Evolutionary conservation across 2,329 filamentous ascomycete genomes (phyloP).

Genomic region (Pseudogymnoascus sp.): DNA sequence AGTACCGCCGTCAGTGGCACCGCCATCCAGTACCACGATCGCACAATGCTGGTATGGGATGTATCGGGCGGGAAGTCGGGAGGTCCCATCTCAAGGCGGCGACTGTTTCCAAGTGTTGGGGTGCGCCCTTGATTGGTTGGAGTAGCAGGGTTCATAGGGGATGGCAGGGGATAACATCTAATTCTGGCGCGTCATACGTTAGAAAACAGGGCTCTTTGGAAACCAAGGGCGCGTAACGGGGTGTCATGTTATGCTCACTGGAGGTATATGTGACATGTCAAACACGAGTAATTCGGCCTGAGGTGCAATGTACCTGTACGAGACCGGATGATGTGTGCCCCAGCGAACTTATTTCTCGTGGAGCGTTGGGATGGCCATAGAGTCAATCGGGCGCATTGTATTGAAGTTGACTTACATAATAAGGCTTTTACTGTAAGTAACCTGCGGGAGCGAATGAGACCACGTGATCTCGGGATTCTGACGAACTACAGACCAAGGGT

Average conservation of each 20-base stretch:
- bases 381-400: background rate
- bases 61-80: conserved; percentile 3
- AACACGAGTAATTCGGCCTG: conserved; percentile 1
- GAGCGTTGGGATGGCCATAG: background rate
- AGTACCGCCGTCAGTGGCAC: background rate
- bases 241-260: conserved; percentile 10
- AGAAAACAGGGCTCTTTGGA: conserved; percentile 10
- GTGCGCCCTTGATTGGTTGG: conserved; percentile 3
- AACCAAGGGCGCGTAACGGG: conserved; percentile 11
- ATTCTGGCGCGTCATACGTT: conserved; percentile 13
- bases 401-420: conserved; percentile 1
- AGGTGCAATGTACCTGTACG: background rate
- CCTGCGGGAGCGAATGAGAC: background rate
- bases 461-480: background rate
- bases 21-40: background rate
- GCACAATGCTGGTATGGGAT: background rate
- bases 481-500: too few relatives aligned
- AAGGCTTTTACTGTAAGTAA: background rate
- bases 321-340: background rate
- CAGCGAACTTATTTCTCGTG: conserved; percentile 1
- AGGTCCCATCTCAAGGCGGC: conserved; percentile 9
- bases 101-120: conserved; percentile 9
- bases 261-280: background rate
- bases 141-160: background rate
- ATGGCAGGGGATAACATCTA: background rate